Conservation (phyloP, 306 rosid genomes). For the Glycyrrhiza uralensis region DNA sequence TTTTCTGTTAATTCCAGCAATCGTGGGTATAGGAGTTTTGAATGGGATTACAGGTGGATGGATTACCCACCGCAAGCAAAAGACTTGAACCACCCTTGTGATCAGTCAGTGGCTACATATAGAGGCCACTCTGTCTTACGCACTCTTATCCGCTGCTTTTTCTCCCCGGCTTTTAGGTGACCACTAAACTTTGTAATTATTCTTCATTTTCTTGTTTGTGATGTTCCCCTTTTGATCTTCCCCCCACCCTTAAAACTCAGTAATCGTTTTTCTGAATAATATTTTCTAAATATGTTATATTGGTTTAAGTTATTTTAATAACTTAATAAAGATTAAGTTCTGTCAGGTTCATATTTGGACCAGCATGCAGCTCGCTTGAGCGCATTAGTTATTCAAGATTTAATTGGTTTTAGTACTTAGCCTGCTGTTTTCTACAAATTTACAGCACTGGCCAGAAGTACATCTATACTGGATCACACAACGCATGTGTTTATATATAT, state of each 20-base stretch:
- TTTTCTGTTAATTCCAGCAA: slow-evolving; percentile 43
- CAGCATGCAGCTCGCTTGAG: slow-evolving; percentile 2
- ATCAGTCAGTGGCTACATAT: slow-evolving; percentile 81
- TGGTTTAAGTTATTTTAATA: background rate
- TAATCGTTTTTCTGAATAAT: background rate
- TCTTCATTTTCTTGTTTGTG: slow-evolving; percentile 8
- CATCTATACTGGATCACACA: slow-evolving; percentile 91
- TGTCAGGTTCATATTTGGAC: slow-evolving; percentile 9
- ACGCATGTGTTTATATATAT: slow-evolving; percentile 74
- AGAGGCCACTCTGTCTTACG: slow-evolving; percentile 87
- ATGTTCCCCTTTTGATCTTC: background rate
- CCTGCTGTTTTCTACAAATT: slow-evolving; percentile 17
- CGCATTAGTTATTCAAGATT: background rate
- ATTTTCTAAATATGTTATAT: background rate
- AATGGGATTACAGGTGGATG: slow-evolving; percentile 98
- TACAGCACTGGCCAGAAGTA: slow-evolving; percentile 98
- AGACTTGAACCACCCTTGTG: slow-evolving; percentile 62
- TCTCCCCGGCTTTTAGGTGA: slow-evolving; percentile 89
- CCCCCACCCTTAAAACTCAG: slow-evolving; percentile 3
- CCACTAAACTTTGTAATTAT: background rate
- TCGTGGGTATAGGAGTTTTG: slow-evolving; percentile 47
- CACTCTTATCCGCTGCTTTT: slow-evolving; percentile 91
- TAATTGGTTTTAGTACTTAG: background rate
- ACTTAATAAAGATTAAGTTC: background rate
- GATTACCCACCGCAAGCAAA: slow-evolving; percentile 75